phyloP scores from a whole-genome alignment of 768 basidiomycete genomes.

The Tulasnella sp. region DNA sequence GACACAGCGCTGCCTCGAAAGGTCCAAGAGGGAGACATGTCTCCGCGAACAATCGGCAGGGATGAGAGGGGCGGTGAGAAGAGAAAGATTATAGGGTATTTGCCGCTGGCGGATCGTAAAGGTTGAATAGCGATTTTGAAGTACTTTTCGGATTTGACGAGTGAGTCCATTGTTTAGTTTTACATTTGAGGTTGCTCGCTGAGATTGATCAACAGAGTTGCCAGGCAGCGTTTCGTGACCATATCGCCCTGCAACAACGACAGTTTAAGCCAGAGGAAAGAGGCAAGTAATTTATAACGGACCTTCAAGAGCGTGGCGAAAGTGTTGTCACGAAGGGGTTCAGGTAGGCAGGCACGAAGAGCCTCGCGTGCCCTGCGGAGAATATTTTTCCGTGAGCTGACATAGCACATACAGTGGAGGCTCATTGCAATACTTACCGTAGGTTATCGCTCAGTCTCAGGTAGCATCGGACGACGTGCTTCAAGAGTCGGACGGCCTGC shows the following conservation, averaged over 20 bases:
- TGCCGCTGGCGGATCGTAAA: neutral
- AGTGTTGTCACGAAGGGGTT: conserved; percentile 89
- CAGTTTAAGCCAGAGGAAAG: neutral
- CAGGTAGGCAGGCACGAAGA: conserved; percentile 89
- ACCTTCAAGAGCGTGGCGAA: conserved; percentile 90
- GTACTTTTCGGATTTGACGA: conserved; percentile 3
- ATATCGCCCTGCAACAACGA: conserved; percentile 72
- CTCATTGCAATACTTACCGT: conserved; percentile 52
- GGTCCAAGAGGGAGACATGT: neutral
- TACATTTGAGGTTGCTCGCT: conserved; percentile 33
- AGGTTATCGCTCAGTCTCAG: conserved; percentile 92
- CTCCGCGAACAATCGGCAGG: neutral
- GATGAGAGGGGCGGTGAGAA: neutral
- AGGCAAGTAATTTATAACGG: conserved; percentile 31
- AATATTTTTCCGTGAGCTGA: neutral
- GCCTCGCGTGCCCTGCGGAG: conserved; percentile 83
- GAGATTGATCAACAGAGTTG: conserved; percentile 83
- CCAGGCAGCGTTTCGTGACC: conserved; percentile 94
- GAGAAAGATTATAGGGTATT: conserved; percentile 1
- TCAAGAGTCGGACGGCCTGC: conserved; percentile 91
- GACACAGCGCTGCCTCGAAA: neutral
- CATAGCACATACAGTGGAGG: conserved; percentile 17
- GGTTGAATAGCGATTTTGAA: neutral
- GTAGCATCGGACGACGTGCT: conserved; percentile 98
- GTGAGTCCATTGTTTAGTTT: neutral